These are phyloP conservation scores for Diphasiastrum complanatum DNA, from an alignment of 83 land plant species.

Conservation along the genomic window DNA sequence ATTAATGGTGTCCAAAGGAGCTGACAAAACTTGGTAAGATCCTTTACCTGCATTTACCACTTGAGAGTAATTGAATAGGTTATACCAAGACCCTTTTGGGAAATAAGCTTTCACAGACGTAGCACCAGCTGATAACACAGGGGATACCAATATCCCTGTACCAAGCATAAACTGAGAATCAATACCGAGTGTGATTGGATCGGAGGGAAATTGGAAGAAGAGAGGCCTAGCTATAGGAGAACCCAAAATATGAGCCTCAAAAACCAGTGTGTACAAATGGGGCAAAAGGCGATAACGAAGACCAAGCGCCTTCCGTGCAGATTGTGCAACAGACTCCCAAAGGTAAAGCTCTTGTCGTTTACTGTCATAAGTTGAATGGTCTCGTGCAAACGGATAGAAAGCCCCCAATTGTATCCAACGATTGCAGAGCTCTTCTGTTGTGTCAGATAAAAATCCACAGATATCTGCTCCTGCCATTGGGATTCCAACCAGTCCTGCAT, in stretches of 20 bases:
- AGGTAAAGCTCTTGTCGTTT: constrained; percentile 63
- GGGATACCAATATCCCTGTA: constrained; percentile 59
- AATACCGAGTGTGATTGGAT: constrained; percentile 44
- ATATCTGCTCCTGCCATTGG: constrained; percentile 68
- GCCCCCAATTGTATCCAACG: constrained; percentile 91
- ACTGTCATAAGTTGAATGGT: constrained; percentile 43
- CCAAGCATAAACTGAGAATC: constrained; percentile 66
- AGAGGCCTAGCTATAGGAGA: constrained; percentile 74
- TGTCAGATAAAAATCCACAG: constrained; percentile 56
- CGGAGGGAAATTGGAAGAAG: constrained; percentile 69
- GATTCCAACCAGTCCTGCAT: no score
- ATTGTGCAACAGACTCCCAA: constrained; percentile 65
- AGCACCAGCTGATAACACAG: constrained; percentile 42
- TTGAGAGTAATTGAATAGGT: constrained; percentile 49
- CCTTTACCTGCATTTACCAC: constrained; percentile 33
- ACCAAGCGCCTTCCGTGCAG: constrained; percentile 58
- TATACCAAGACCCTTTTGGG: constrained; percentile 73
- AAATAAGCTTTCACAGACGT: constrained; percentile 59
- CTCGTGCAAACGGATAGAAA: constrained; percentile 82
- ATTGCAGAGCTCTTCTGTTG: constrained; percentile 75
- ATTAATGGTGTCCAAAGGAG: constrained; percentile 62
- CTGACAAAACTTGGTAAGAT: constrained; percentile 31
- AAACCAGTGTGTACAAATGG: constrained; percentile 63
- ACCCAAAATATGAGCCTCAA: constrained; percentile 57
- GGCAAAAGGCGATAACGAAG: constrained; percentile 77